Evolutionary conservation across 2,329 filamentous ascomycete species (phyloP).

Genomic region (Elsinoe necatrix): DNA sequence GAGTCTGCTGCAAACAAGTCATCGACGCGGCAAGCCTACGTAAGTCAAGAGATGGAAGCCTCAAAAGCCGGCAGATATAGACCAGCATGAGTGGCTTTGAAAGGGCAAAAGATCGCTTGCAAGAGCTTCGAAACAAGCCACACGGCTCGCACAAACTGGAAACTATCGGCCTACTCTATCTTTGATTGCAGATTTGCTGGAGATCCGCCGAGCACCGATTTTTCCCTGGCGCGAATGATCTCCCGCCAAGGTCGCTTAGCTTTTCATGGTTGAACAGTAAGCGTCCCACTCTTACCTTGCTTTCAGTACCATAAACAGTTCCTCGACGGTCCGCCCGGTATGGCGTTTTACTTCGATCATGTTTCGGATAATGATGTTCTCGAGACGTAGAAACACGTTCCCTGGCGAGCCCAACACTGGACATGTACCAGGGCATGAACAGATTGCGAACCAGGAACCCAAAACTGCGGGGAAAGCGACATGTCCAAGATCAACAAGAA

Average conservation of each 20-base stretch:
- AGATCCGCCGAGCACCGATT: conserved; percentile 6
- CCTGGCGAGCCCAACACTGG: background rate
- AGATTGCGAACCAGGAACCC: background rate
- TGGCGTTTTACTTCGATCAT: conserved; percentile 3
- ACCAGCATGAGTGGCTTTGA: background rate
- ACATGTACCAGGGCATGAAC: background rate
- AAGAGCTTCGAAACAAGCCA: background rate
- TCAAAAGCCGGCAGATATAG: background rate
- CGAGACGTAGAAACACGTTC: conserved; percentile 7
- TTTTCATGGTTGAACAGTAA: conserved; percentile 9
- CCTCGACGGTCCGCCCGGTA: conserved; percentile 6
- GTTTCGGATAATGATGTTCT: background rate
- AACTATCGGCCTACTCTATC: conserved; percentile 6
- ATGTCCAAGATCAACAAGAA: background rate
- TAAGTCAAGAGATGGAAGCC: background rate
- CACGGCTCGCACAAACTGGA: background rate
- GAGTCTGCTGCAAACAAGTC: background rate
- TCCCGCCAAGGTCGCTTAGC: background rate
- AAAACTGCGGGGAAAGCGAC: conserved; percentile 2
- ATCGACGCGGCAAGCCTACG: background rate
- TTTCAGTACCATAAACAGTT: background rate
- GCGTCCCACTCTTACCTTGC: conserved; percentile 4
- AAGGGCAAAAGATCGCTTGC: background rate
- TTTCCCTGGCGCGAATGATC: conserved; percentile 2
- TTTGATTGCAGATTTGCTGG: conserved; percentile 7